Evolutionary conservation across 805 yeast species (phyloP).

Genomic region (Starmerella etchellsii): DNA sequence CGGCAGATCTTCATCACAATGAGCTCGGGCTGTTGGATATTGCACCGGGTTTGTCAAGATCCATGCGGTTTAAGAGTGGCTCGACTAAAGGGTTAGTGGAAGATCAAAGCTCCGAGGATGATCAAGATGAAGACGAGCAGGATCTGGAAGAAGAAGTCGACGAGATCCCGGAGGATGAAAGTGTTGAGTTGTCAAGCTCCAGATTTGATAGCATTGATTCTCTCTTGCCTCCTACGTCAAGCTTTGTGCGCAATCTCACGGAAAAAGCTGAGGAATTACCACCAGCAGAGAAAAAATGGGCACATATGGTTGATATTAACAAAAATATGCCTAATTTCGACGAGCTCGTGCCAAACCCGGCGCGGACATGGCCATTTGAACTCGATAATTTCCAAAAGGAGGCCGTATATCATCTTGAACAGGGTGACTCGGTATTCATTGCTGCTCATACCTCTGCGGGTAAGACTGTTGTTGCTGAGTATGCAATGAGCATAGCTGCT

Average conservation of each 20-base stretch:
- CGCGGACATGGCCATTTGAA: constrained; percentile 88
- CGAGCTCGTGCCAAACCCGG: constrained; percentile 85
- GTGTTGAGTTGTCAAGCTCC: constrained; percentile 6
- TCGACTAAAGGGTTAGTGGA: constrained; percentile 8
- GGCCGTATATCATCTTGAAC: constrained; percentile 90
- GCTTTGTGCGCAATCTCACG: constrained; percentile 31
- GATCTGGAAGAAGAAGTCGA: constrained; percentile 4
- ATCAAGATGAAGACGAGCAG: constrained; percentile 9
- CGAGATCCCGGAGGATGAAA: constrained; percentile 8
- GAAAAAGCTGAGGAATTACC: not conserved
- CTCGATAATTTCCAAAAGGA: constrained; percentile 92
- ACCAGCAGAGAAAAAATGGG: constrained; percentile 52
- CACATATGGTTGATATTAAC: constrained; percentile 82
- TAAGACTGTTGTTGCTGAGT: constrained; percentile 95
- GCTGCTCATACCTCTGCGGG: constrained; percentile 99
- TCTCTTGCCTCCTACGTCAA: constrained; percentile 39
- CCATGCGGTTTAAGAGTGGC: constrained; percentile 32
- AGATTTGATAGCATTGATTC: constrained; percentile 30
- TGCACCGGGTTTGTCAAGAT: constrained; percentile 73
- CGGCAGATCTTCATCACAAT: constrained; percentile 45
- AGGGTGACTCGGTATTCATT: constrained; percentile 95
- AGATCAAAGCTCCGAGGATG: constrained; percentile 8
- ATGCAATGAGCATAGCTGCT: constrained; percentile 93
- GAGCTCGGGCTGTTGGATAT: constrained; percentile 62
- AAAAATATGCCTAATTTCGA: constrained; percentile 72